These are phyloP conservation scores for Boletus subcaerulescens DNA, from an alignment of 768 basidiomycete species.

Conservation along the genomic window DNA sequence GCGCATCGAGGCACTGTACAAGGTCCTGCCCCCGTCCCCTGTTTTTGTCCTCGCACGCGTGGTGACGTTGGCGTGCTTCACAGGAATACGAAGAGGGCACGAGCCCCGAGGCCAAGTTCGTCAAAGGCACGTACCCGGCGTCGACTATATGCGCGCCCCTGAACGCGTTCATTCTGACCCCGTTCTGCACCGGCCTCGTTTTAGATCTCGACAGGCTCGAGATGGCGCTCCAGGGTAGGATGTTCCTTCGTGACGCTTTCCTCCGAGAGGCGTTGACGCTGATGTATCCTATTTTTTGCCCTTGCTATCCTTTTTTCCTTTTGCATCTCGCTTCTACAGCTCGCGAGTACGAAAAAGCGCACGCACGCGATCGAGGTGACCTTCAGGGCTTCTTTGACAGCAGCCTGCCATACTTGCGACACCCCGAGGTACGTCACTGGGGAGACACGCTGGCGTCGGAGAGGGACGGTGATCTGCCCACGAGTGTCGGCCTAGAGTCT, in stretches of 20 bases:
- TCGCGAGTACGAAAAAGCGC: slow-evolving; percentile 65
- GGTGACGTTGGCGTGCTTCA: neutral
- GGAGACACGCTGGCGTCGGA: slow-evolving; percentile 41
- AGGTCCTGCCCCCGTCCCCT: slow-evolving; percentile 31
- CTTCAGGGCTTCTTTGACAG: slow-evolving; percentile 80
- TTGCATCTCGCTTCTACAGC: slow-evolving; percentile 40
- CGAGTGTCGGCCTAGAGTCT: neutral
- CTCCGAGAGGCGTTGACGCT: neutral
- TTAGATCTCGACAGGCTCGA: slow-evolving; percentile 84
- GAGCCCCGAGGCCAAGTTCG: slow-evolving; percentile 77
- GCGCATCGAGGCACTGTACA: slow-evolving; percentile 68
- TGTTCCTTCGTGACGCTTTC: neutral
- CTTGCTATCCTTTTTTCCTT: neutral
- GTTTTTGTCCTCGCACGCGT: neutral
- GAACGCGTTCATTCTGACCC: neutral
- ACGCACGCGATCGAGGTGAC: slow-evolving; percentile 37
- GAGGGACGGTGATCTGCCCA: slow-evolving; percentile 4
- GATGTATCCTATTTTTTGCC: neutral
- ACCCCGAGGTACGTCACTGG: slow-evolving; percentile 74
- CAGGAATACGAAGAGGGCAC: slow-evolving; percentile 82
- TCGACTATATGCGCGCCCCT: neutral
- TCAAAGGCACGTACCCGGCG: slow-evolving; percentile 59
- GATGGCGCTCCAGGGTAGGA: slow-evolving; percentile 77
- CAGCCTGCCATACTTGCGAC: slow-evolving; percentile 68
- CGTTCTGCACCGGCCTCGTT: too few relatives aligned